Percentiles rank a stretch among this genome's conserved stretches.
Evolutionary conservation across 805 yeast genomes (phyloP).

Genomic region (Wickerhamomyces queroliae): DNA sequence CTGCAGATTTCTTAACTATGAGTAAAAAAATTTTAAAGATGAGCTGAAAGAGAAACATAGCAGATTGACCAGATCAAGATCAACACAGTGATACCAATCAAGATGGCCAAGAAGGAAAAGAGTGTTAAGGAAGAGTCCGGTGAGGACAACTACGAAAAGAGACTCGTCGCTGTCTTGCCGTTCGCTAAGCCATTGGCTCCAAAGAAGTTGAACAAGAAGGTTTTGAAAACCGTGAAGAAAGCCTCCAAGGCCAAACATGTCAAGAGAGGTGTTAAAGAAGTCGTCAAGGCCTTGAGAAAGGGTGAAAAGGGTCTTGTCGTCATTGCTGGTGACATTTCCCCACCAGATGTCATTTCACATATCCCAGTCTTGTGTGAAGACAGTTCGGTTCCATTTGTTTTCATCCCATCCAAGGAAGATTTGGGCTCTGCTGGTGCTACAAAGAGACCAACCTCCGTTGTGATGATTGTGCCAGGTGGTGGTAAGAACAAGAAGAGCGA

Average conservation of each 20-base stretch:
- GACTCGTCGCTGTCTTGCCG: conserved; percentile 85
- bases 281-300: conserved; percentile 94
- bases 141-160: conserved; percentile 84
- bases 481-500: conserved; percentile 71
- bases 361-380: conserved; percentile 98
- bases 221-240: conserved; percentile 91
- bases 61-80: background rate
- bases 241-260: conserved; percentile 98
- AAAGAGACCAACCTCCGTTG: conserved; percentile 97
- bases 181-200: conserved; percentile 95
- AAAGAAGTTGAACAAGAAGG: conserved; percentile 91
- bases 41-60: background rate
- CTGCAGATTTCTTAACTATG: conserved; percentile 1
- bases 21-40: conserved; percentile 7
- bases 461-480: conserved; percentile 95
- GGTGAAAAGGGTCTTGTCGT: conserved; percentile 97
- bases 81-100: background rate
- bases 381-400: conserved; percentile 80
- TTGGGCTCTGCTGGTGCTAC: conserved; percentile 99
- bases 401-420: conserved; percentile 96
- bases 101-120: conserved; percentile 42
- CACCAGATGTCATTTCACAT: conserved; percentile 95
- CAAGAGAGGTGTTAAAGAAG: conserved; percentile 98
- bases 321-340: conserved; percentile 97
- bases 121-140: conserved; percentile 25